phyloP scores from a whole-genome alignment of 805 yeast species.

The Cyberlindnera maritima region DNA sequence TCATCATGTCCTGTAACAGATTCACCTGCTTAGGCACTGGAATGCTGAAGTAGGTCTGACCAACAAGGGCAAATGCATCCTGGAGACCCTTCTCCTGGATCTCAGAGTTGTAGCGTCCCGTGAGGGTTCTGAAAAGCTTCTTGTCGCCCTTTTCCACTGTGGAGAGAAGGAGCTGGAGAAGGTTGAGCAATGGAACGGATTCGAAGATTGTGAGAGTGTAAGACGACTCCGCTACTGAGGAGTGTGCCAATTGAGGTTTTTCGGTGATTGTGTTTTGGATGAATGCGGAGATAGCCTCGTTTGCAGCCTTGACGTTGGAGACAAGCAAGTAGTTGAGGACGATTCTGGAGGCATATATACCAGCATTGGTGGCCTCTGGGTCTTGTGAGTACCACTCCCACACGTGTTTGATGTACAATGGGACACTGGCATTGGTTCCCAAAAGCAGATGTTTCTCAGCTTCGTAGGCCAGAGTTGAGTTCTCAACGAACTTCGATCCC shows the following conservation, averaged over 20 bases:
- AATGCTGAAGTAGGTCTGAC: conserved; percentile 60
- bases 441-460: conserved; percentile 73
- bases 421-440: conserved; percentile 50
- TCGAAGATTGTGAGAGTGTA: conserved; percentile 38
- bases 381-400: conserved; percentile 44
- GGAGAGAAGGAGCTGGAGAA: conserved; percentile 61
- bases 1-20: conserved; percentile 73
- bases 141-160: conserved; percentile 54
- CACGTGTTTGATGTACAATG: conserved; percentile 42
- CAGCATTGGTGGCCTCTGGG: conserved; percentile 28
- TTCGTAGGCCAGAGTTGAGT: conserved; percentile 48
- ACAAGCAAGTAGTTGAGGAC: conserved; percentile 73
- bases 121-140: conserved; percentile 52
- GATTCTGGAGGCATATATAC: conserved; percentile 48
- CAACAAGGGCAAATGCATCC: conserved; percentile 53
- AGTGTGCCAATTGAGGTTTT: conserved; percentile 22
- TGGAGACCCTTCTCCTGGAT: conserved; percentile 36
- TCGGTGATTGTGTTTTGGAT: conserved; percentile 8
- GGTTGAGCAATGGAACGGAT: conserved; percentile 52
- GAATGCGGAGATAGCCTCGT: conserved; percentile 37
- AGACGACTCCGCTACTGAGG: conserved; percentile 30
- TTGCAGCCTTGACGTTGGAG: conserved; percentile 61
- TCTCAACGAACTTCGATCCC: conserved; percentile 59
- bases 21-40: conserved; percentile 50
- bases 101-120: conserved; percentile 43